Conservation (phyloP, 345 rosid genomes). For the Citrus hindsii region DNA sequence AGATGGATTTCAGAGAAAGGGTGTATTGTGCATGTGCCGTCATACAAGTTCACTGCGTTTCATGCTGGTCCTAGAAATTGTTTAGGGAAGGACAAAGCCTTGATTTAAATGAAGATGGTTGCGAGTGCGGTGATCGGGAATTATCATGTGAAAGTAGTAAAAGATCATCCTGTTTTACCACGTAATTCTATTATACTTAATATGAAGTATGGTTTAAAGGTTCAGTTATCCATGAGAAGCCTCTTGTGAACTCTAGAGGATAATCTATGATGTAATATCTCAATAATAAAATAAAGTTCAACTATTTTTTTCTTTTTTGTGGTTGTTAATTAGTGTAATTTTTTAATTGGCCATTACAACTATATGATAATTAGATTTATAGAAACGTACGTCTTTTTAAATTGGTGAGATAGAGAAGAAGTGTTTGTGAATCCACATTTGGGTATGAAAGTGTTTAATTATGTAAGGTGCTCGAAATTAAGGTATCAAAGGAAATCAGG, state of each 20-base stretch:
- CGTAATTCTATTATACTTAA: not conserved
- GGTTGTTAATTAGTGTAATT: too few relatives aligned
- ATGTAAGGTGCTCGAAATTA: too few relatives aligned
- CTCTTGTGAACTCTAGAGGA: not conserved
- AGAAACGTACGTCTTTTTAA: too few relatives aligned
- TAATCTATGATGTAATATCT: not conserved
- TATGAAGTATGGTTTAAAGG: constrained; percentile 7
- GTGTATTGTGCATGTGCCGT: constrained; percentile 12
- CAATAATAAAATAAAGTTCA: not conserved
- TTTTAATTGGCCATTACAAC: too few relatives aligned
- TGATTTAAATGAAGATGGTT: constrained; percentile 17
- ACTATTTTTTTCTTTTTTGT: too few relatives aligned
- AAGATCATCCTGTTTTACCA: constrained; percentile 7
- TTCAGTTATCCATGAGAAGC: not conserved
- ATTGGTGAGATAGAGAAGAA: too few relatives aligned
- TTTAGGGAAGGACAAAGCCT: constrained; percentile 15
- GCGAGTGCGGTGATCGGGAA: constrained; percentile 4
- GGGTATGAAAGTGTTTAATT: too few relatives aligned
- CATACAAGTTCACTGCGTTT: constrained; percentile 17
- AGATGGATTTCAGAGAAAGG: constrained; percentile 6
- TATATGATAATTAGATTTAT: too few relatives aligned
- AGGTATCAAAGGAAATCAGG: too few relatives aligned
- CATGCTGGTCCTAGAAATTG: constrained; percentile 28
- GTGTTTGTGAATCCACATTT: too few relatives aligned
- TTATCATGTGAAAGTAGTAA: constrained; percentile 11